Base-by-base conservation (phyloP, 306 rosid genomes). In the Cyclanthera cordifolia region DNA sequence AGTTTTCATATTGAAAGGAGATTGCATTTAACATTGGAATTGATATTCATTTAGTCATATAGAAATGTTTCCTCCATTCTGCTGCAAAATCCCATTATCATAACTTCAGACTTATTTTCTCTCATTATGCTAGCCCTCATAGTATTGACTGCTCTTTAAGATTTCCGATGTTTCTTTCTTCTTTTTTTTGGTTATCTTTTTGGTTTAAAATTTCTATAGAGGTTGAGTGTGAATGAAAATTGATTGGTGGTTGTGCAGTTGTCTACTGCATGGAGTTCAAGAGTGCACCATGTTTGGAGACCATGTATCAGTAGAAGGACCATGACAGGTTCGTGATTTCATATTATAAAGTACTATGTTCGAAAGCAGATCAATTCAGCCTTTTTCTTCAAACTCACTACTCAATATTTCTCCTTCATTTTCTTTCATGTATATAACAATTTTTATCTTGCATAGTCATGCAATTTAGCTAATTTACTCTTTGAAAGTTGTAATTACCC, bases 261-360 rank as follows among this genome's bases (percentile, higher is more conserved):
- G 81, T 72, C 80, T 82, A 72, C 74, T 5, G 89, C 84, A 46
- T 92, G 98, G 98, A 86, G 50, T 60, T 77, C 78, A 24, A 83
- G 72, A 56, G 82, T 55, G 75, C 81, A 17, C 72, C 77, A 77
- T 74, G 83, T 60, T 30, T 92, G 98, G 98, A 84, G 78, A 79
- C 90, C 95, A 17, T 92, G 98, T 76, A 82, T 86, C 45, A 70
- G 73, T 76, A 75, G 48, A 72, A 81, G 79, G 68, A 65, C 66
- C 69, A 53, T 67, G 76, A 58, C 81, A 85, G 96, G 97, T 91
- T 67, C 74, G 79, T 17, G 39, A 32, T 30, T 50, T 49, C 23
- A 5, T 52, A 47, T n/a, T n/a, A 43, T 13, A 21, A 13, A 13
- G 32, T 64, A 21, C 28, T 64, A 13, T 41, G 34, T 65, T 65